phyloP scores from a whole-genome alignment of 2,329 filamentous ascomycete species.

The Blumeria graminis region DNA sequence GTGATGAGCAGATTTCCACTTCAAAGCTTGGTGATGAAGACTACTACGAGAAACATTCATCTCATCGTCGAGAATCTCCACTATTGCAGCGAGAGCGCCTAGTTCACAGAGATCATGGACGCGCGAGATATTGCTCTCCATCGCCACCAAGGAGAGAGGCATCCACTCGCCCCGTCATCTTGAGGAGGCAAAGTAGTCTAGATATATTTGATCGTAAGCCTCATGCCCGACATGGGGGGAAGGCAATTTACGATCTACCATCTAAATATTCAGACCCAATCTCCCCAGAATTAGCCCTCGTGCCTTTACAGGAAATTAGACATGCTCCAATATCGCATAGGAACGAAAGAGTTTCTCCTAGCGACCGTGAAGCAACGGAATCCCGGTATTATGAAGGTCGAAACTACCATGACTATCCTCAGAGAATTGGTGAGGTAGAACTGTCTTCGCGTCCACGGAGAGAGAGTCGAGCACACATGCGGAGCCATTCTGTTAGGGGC shows the following conservation, averaged over 20 bases:
- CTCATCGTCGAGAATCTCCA: slow-evolving; percentile 19
- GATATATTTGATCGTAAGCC: slow-evolving; percentile 74
- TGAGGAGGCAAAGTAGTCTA: slow-evolving; percentile 67
- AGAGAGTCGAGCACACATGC: slow-evolving; percentile 8
- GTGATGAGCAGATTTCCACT: slow-evolving; percentile 10
- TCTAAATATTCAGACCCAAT: slow-evolving; percentile 22
- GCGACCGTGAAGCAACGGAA: slow-evolving; percentile 44
- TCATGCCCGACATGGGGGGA: slow-evolving; percentile 22
- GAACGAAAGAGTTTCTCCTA: slow-evolving; percentile 32
- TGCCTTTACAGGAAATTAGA: slow-evolving; percentile 41
- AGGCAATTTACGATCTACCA: slow-evolving; percentile 38
- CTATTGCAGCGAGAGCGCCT: slow-evolving; percentile 30
- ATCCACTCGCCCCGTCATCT: slow-evolving; percentile 34
- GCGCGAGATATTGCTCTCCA: slow-evolving; percentile 9
- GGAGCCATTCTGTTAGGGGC: slow-evolving; percentile 18
- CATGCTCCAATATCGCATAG: slow-evolving; percentile 33
- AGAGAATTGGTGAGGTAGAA: slow-evolving; percentile 20
- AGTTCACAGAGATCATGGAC: slow-evolving; percentile 12
- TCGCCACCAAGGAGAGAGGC: slow-evolving; percentile 8
- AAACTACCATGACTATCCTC: slow-evolving; percentile 38
- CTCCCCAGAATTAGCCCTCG: slow-evolving; percentile 24
- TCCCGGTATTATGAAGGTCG: slow-evolving; percentile 47
- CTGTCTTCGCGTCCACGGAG: slow-evolving; percentile 15
- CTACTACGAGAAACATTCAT: slow-evolving; percentile 17
- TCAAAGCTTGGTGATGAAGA: slow-evolving; percentile 11